Conservation (phyloP, 2,329 filamentous ascomycete species). For the Diaporthe vexans region DNA sequence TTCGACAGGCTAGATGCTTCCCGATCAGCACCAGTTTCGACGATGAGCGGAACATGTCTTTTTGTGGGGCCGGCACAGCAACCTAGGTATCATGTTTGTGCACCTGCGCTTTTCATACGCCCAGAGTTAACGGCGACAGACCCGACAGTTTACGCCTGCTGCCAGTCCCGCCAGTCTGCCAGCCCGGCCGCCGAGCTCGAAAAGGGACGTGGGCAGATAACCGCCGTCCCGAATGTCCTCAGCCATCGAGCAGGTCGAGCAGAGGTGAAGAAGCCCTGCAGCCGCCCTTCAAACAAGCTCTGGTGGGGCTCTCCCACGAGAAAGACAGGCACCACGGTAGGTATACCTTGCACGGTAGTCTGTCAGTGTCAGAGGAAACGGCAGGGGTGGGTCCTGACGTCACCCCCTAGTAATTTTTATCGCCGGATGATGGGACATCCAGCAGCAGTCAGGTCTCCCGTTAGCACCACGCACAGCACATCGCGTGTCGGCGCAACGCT, state of each 20-base stretch:
- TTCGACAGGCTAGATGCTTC: conserved; percentile 25
- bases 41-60: conserved; percentile 31
- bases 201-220: not conserved
- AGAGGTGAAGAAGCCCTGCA: not conserved
- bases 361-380: conserved; percentile 6
- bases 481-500: not conserved
- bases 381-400: conserved; percentile 31
- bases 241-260: not conserved
- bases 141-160: not conserved
- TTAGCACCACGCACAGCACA: conserved; percentile 1
- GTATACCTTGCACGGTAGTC: not conserved
- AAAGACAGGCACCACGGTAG: conserved; percentile 8
- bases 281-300: conserved; percentile 3
- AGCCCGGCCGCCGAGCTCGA: not conserved
- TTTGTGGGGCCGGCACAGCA: conserved; percentile 25
- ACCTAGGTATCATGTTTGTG: conserved; percentile 6
- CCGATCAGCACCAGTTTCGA: conserved; percentile 28
- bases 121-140: not conserved
- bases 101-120: conserved; percentile 10
- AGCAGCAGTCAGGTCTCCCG: conserved; percentile 17
- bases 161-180: too few species aligned
- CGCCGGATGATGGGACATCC: conserved; percentile 9
- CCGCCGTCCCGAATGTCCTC: not conserved
- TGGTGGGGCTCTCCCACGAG: conserved; percentile 5
- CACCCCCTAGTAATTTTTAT: conserved; percentile 4